Evolutionary conservation across 1,284 basidiomycete species (phyloP).

Genomic region (Leccinum insigne): DNA sequence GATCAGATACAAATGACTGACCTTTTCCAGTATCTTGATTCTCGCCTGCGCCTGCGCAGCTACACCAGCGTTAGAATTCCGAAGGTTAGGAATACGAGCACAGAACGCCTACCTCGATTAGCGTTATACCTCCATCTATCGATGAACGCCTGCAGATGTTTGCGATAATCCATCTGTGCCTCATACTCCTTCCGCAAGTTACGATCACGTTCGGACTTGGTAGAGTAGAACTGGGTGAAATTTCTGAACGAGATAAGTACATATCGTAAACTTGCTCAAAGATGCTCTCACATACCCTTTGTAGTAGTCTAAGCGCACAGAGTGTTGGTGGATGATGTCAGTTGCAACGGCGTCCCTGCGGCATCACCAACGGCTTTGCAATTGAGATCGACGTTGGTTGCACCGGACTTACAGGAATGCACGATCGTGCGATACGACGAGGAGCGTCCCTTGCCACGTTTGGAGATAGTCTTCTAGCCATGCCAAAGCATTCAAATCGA

Average conservation of each 20-base stretch:
- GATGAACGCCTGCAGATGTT: conserved; percentile 97
- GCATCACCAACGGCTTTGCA: not conserved
- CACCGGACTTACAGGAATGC: conserved; percentile 77
- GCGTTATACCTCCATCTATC: conserved; percentile 97
- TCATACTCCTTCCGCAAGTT: conserved; percentile 96
- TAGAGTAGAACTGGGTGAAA: conserved; percentile 99
- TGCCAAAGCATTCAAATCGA: conserved; percentile 82
- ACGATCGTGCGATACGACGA: conserved; percentile 99
- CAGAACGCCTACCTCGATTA: conserved; percentile 59
- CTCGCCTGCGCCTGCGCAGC: conserved; percentile 95
- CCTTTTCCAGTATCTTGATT: conserved; percentile 98
- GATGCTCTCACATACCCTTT: conserved; percentile 59
- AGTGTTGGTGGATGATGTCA: conserved; percentile 97
- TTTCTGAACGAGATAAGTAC: conserved; percentile 59
- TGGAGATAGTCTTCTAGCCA: conserved; percentile 97
- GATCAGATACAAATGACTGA: conserved; percentile 22
- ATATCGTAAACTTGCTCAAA: not conserved
- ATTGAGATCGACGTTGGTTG: not conserved
- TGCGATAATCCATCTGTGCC: conserved; percentile 92
- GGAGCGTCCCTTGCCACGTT: conserved; percentile 92
- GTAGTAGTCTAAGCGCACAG: conserved; percentile 92
- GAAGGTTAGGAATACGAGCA: not conserved
- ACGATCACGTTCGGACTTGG: conserved; percentile 92
- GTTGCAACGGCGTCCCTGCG: conserved; percentile 89
- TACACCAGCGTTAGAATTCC: conserved; percentile 22